Evolutionary conservation across 2,329 filamentous ascomycete genomes (phyloP).

Genomic region (Cryphonectria radicalis): DNA sequence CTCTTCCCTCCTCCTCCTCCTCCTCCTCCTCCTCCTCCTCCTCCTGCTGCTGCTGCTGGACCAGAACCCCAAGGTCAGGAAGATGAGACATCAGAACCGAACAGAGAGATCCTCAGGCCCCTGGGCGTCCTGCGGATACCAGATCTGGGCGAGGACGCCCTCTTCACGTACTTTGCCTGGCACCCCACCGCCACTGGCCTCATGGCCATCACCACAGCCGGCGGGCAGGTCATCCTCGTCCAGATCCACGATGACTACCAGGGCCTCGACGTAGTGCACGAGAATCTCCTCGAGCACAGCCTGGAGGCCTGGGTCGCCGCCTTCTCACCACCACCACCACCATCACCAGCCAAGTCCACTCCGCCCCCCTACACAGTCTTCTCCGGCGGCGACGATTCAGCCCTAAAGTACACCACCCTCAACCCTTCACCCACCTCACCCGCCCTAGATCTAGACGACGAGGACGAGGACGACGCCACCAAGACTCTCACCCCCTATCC

Average conservation of each 20-base stretch:
- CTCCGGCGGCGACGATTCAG: constrained; percentile 78
- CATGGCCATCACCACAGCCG: constrained; percentile 73
- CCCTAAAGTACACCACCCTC: constrained; percentile 52
- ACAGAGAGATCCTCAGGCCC: constrained; percentile 39
- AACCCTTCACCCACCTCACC: neutral
- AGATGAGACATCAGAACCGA: neutral
- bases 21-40: constrained; percentile 30
- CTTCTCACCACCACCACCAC: constrained; percentile 52
- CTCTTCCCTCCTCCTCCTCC: constrained; percentile 42
- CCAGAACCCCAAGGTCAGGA: neutral
- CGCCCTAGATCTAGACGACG: neutral
- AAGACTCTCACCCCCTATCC: constrained; percentile 30
- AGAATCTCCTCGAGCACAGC: constrained; percentile 52
- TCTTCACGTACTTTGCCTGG: constrained; percentile 78
- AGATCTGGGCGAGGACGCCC: constrained; percentile 57
- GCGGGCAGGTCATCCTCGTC: constrained; percentile 65
- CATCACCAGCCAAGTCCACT: constrained; percentile 11
- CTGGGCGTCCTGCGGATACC: constrained; percentile 51
- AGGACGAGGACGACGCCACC: constrained; percentile 6
- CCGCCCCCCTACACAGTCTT: constrained; percentile 48
- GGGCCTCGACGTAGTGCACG: constrained; percentile 39
- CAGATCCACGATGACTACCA: constrained; percentile 49
- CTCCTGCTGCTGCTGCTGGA: too few species aligned
- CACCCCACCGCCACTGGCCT: constrained; percentile 59
- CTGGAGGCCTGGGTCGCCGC: constrained; percentile 78